Percentiles rank a stretch among this genome's conserved stretches.
These are phyloP conservation scores for Stephania cephalantha DNA, from an alignment of 164 flowering plant species.

Conservation along the genomic window DNA sequence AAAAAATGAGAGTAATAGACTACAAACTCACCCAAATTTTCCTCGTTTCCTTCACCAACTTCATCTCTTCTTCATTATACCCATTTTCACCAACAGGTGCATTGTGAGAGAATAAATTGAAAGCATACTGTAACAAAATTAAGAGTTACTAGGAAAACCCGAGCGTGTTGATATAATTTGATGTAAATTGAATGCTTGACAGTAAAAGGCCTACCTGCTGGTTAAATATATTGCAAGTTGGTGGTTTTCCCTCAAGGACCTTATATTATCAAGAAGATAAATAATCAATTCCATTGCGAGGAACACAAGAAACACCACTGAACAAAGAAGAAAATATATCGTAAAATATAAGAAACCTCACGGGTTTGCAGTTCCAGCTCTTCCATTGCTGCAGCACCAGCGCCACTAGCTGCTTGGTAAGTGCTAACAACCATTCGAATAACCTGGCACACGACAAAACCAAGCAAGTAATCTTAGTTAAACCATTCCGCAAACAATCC, in stretches of 20 bases:
- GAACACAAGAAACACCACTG: neutral
- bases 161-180: neutral
- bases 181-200: neutral
- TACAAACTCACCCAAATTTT: slow-evolving; percentile 84
- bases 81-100: slow-evolving; percentile 86
- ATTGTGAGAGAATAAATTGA: slow-evolving; percentile 93
- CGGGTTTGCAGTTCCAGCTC: slow-evolving; percentile 94
- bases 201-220: slow-evolving; percentile 54
- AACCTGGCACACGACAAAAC: slow-evolving; percentile 42
- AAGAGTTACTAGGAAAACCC: neutral
- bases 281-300: neutral
- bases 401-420: slow-evolving; percentile 99
- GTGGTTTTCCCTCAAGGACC: slow-evolving; percentile 87
- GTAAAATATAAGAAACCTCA: slow-evolving; percentile 49
- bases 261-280: slow-evolving; percentile 16
- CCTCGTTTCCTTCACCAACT: slow-evolving; percentile 89
- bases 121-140: slow-evolving; percentile 76
- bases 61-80: slow-evolving; percentile 99
- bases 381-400: slow-evolving; percentile 99
- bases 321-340: neutral
- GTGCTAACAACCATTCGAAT: slow-evolving; percentile 97
- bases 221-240: slow-evolving; percentile 87
- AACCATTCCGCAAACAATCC: neutral
- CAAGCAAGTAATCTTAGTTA: neutral
- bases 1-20: neutral